Conservation (phyloP, 164 flowering plant species). For the Magnolia changhungtana region DNA sequence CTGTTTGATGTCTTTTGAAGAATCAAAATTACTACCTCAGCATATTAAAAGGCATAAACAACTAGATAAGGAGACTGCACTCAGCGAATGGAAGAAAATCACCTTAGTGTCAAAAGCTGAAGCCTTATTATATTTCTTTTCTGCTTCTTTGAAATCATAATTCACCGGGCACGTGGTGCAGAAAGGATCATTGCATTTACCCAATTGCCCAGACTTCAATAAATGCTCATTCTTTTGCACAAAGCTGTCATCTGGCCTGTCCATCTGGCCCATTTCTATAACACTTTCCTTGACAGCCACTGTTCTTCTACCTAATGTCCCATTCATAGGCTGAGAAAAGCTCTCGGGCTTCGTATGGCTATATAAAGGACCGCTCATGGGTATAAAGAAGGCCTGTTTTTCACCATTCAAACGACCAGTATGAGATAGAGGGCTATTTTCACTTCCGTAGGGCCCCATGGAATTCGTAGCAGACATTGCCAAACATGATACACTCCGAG, state of each 20-base stretch:
- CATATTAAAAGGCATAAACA: background rate
- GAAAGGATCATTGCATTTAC: conserved; percentile 85
- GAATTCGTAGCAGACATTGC: conserved; percentile 48
- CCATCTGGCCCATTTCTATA: conserved; percentile 26
- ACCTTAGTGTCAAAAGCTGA: conserved; percentile 49
- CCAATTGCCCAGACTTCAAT: conserved; percentile 74
- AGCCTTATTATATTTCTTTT: conserved; percentile 8
- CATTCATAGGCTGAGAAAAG: conserved; percentile 18
- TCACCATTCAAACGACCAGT: conserved; percentile 64
- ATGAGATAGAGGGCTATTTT: conserved; percentile 33
- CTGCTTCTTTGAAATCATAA: conserved; percentile 30
- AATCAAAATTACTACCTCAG: background rate
- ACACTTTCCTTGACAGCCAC: conserved; percentile 33
- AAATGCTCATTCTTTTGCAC: conserved; percentile 59
- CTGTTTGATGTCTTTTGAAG: background rate
- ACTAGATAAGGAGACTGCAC: conserved; percentile 11
- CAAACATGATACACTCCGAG: conserved; percentile 10
- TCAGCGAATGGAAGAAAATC: background rate
- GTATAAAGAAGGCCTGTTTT: conserved; percentile 36
- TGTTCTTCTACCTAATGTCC: conserved; percentile 9
- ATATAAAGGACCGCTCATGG: conserved; percentile 65
- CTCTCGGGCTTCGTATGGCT: conserved; percentile 25
- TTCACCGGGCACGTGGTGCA: conserved; percentile 83
- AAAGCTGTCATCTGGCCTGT: conserved; percentile 30
- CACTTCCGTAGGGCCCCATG: conserved; percentile 28